Evolutionary conservation across 148 eudicot species (phyloP).

Genomic region (Amaranthus hypochondriacus): DNA sequence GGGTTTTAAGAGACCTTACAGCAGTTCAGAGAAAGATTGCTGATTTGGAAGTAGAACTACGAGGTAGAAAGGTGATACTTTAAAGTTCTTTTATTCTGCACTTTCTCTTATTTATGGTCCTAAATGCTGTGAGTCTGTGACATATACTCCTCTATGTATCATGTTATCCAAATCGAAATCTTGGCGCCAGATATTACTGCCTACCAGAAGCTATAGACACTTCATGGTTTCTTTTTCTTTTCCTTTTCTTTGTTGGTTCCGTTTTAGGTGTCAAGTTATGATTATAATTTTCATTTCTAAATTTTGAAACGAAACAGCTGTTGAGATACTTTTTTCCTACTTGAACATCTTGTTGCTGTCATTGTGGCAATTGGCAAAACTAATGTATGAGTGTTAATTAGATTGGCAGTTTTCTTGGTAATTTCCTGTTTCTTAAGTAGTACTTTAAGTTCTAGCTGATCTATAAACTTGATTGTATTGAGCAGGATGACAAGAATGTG

Average conservation of each 20-base stretch:
- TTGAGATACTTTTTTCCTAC: background rate
- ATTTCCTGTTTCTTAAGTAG: too few species aligned
- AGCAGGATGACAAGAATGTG: slow-evolving; percentile 95
- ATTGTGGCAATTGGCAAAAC: background rate
- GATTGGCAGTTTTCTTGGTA: too few species aligned
- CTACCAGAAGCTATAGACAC: background rate
- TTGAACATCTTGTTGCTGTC: background rate
- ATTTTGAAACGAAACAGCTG: background rate
- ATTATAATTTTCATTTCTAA: background rate
- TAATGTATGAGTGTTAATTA: too few species aligned
- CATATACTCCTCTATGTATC: background rate
- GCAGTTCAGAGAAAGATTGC: slow-evolving; percentile 90
- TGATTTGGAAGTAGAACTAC: slow-evolving; percentile 96
- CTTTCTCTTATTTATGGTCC: background rate
- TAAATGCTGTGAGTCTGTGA: background rate
- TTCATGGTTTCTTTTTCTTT: background rate
- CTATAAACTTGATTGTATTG: slow-evolving; percentile 16
- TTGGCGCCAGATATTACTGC: background rate
- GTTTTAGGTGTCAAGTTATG: background rate
- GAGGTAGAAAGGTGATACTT: slow-evolving; percentile 82
- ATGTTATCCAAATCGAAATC: background rate
- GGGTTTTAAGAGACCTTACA: slow-evolving; percentile 89
- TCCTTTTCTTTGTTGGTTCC: background rate
- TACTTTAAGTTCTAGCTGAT: background rate
- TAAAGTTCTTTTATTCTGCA: background rate